phyloP scores from a whole-genome alignment of 2,329 filamentous ascomycete species.

The Paracorniculantispora psalliotae region DNA sequence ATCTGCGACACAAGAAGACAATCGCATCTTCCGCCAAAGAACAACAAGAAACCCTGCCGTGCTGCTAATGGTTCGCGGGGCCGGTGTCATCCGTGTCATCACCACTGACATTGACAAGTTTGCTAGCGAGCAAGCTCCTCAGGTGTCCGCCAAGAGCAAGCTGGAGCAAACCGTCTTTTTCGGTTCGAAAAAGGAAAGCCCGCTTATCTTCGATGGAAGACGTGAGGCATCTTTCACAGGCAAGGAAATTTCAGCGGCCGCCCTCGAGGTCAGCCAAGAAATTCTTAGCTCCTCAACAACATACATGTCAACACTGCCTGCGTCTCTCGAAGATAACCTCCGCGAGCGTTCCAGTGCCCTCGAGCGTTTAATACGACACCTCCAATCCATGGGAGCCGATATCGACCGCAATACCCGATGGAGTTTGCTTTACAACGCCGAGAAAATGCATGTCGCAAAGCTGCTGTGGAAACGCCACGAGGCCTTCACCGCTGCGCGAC shows the following conservation, averaged over 20 bases:
- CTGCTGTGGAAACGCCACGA: constrained; percentile 80
- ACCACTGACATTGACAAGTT: constrained; percentile 57
- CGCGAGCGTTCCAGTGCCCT: constrained; percentile 67
- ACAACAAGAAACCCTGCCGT: constrained; percentile 56
- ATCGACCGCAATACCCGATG: constrained; percentile 68
- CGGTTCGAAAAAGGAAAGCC: constrained; percentile 73
- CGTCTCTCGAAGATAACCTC: constrained; percentile 78
- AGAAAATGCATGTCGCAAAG: constrained; percentile 76
- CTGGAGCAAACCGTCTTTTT: constrained; percentile 95
- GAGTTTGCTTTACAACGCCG: constrained; percentile 81
- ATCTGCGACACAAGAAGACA: constrained; percentile 38
- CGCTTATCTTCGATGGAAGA: constrained; percentile 75
- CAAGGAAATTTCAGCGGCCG: constrained; percentile 70
- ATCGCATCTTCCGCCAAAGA: constrained; percentile 46
- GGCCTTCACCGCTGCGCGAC: constrained; percentile 54
- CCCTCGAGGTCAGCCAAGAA: constrained; percentile 71
- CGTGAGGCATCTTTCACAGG: constrained; percentile 61
- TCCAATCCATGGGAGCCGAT: constrained; percentile 60
- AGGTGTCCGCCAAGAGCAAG: constrained; percentile 78
- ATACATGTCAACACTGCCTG: constrained; percentile 67
- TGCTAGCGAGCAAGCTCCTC: constrained; percentile 50
- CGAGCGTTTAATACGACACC: constrained; percentile 66
- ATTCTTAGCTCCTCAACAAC: constrained; percentile 73
- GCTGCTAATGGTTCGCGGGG: constrained; percentile 59
- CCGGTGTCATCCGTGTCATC: constrained; percentile 55